These are phyloP conservation scores for Neurospora tetrasperma DNA, from an alignment of 495 filamentous ascomycete species.

Conservation along the genomic window DNA sequence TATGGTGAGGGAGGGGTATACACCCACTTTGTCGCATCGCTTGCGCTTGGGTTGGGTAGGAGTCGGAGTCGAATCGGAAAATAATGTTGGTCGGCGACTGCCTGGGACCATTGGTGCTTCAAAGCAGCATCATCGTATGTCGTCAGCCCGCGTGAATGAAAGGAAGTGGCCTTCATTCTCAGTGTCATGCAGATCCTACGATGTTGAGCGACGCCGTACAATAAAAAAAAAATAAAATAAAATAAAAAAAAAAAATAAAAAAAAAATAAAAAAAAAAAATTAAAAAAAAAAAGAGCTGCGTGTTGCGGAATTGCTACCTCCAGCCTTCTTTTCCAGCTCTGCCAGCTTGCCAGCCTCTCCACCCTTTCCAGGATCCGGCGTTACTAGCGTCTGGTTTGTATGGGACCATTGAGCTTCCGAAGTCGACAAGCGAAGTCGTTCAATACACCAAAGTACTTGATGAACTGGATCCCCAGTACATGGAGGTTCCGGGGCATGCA, in stretches of 20 bases:
- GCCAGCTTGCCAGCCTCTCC: background rate
- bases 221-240: background rate
- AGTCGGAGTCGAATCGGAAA: background rate
- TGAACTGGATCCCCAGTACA: background rate
- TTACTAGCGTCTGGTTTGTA: background rate
- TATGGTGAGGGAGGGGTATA: background rate
- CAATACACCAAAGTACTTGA: too few relatives aligned
- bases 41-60: background rate
- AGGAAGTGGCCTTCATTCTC: background rate
- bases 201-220: background rate
- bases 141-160: background rate
- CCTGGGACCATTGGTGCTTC: background rate
- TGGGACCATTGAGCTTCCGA: background rate
- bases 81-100: background rate
- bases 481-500: background rate
- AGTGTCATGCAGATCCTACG: background rate
- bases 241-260: background rate
- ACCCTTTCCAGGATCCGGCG: background rate
- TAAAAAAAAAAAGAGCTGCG: background rate
- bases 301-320: background rate
- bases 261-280: too few relatives aligned
- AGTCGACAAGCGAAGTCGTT: background rate
- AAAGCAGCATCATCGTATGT: background rate
- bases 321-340: background rate
- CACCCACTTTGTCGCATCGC: background rate